Percentiles rank a stretch among this genome's conserved stretches.
Conservation (phyloP, 1,284 basidiomycete species). For the Leccinum pallidistipes region DNA sequence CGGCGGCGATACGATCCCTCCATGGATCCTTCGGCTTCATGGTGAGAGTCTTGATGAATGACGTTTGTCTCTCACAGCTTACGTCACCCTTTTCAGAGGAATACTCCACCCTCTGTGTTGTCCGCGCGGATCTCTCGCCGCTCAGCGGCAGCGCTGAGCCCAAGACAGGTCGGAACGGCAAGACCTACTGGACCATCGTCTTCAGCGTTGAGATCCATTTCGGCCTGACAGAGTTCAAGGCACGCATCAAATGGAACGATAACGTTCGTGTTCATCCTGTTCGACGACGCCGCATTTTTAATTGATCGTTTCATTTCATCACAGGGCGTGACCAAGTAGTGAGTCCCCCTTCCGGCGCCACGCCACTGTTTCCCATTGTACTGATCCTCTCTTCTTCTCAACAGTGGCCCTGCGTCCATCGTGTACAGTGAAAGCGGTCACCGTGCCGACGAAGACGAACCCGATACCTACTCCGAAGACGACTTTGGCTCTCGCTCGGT, state of each 20-base stretch:
- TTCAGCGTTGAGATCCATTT: constrained; percentile 82
- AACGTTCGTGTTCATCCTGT: constrained; percentile 46
- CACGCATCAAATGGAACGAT: constrained; percentile 78
- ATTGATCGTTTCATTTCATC: constrained; percentile 9
- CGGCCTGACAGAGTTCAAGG: constrained; percentile 75
- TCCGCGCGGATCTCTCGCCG: constrained; percentile 72
- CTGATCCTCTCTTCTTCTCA: constrained; percentile 9
- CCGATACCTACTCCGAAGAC: constrained; percentile 54
- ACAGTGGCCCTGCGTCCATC: constrained; percentile 73
- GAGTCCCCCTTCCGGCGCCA: constrained; percentile 38
- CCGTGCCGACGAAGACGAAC: constrained; percentile 69
- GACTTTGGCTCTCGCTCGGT: constrained; percentile 38
- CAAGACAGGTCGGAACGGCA: constrained; percentile 60
- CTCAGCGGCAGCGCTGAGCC: constrained; percentile 63
- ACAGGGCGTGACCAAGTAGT: constrained; percentile 66
- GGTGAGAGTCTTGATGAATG: constrained; percentile 38
- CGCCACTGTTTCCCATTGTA: not conserved
- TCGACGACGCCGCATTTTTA: not conserved
- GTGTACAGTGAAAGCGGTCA: constrained; percentile 77
- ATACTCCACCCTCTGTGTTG: constrained; percentile 74
- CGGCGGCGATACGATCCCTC: constrained; percentile 63
- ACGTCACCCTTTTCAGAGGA: constrained; percentile 42
- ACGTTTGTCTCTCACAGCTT: not conserved
- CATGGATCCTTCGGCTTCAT: constrained; percentile 67
- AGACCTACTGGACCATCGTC: constrained; percentile 76